Conservation (phyloP, 768 basidiomycete species). For the Agaricus blazei region DNA sequence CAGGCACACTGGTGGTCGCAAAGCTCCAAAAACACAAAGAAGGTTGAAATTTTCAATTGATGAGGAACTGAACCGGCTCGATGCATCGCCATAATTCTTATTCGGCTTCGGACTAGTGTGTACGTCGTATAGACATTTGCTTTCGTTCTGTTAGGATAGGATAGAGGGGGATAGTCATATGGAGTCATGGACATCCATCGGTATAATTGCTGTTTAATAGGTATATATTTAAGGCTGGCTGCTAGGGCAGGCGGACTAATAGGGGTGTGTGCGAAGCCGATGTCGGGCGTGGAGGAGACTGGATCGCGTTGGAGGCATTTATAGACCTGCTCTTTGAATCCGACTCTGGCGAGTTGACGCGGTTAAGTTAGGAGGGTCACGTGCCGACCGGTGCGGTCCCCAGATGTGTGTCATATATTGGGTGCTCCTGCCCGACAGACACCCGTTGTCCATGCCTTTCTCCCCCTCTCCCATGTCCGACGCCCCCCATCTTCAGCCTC, state of each 20-base stretch:
- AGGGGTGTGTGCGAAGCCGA: too few species aligned
- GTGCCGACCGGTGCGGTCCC: slow-evolving; percentile 10
- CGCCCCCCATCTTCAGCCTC: neutral
- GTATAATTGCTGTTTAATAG: too few species aligned
- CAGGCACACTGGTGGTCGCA: slow-evolving; percentile 84
- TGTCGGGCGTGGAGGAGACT: too few species aligned
- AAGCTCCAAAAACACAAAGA: slow-evolving; percentile 85
- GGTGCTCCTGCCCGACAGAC: neutral
- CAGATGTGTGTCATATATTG: neutral
- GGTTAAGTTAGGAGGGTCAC: neutral
- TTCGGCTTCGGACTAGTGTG: neutral
- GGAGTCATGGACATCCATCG: too few species aligned
- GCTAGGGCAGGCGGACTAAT: too few species aligned
- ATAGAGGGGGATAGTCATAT: too few species aligned
- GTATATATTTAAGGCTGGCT: too few species aligned
- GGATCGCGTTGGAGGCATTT: too few species aligned
- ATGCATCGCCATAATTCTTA: neutral
- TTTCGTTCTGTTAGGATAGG: too few species aligned
- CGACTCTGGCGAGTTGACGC: too few species aligned
- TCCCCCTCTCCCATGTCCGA: neutral
- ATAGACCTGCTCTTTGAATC: too few species aligned
- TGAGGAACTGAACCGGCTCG: slow-evolving; percentile 47
- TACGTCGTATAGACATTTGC: too few species aligned
- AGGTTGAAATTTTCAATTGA: slow-evolving; percentile 80
- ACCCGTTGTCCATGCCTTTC: neutral